Evolutionary conservation across 371 early-diverging fungal species (phyloP), one percentile per base, ranked within the genome.

Genomic region (Sporodiniella umbellata): DNA sequence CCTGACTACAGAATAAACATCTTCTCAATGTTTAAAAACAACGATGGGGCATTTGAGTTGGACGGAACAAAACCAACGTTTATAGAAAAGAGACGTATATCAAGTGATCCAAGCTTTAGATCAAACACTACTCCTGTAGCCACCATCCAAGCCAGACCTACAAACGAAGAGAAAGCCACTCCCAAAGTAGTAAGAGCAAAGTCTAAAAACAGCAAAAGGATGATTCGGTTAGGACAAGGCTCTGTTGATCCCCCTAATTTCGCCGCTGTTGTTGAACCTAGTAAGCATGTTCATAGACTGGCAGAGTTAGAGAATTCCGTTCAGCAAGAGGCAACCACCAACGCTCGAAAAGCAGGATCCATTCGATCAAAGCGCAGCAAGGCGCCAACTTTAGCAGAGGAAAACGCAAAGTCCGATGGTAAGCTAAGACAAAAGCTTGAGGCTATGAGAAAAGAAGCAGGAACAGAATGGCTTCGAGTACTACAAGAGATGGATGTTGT

Each of bases 401-500:
- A 43, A 38, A 44, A 48, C 8, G 42, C 38, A 14, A 45, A 51
- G 38, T 26, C 35, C 21, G 53, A 60, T 10, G 78, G 72, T 18
- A 71, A 59, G 0, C 79, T 77, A 53, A 63, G 80, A 52, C 64
- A 69, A 11, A 67, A 66, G 45, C 78, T 85, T 37, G 82, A 85
- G 48, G 75, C 78, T 14, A 80, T 85, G 72, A 71, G 79, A 15
- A 74, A 60, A 30, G 83, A 85, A 57, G 82, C 83, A 0, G 85
- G 85, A 3, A 70, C 72, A 25, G 81, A 75, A 45, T 85, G 85
- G 85, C 58, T 85, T 22, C 70, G 77, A 33, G 82, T 83, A 1
- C 54, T 81, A 26, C 74, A 78, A 23, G 85, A 83, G 59, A 79
- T 82, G 77, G 71, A 80, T 12, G 51, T 67, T 26, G 66, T 61